phyloP scores from a whole-genome alignment of 2,329 filamentous ascomycete genomes.

The Apiospora phragmitis region DNA sequence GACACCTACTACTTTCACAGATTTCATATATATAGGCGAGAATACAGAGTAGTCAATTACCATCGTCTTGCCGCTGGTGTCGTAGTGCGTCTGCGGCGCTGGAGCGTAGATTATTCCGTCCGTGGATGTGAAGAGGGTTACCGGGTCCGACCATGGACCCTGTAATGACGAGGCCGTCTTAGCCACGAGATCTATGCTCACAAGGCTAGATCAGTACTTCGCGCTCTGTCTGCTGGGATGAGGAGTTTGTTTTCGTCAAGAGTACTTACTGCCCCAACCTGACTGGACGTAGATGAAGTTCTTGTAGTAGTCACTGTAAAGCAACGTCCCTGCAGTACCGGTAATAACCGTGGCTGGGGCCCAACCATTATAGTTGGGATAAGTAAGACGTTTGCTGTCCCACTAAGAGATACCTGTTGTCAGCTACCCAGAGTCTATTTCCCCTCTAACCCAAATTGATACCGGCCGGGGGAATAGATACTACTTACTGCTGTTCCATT shows the following conservation, averaged over 20 bases:
- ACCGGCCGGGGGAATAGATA: background rate
- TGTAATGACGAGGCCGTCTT: background rate
- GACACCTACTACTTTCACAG: background rate
- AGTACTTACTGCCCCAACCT: background rate
- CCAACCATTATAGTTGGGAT: constrained; percentile 1
- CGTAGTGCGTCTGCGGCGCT: background rate
- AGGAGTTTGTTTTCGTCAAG: too few relatives aligned
- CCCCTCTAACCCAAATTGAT: too few relatives aligned
- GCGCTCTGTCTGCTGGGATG: too few relatives aligned
- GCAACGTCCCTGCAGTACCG: background rate
- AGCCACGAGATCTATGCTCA: background rate
- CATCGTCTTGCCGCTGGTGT: background rate
- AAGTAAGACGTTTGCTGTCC: background rate
- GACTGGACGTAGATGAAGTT: constrained; percentile 1
- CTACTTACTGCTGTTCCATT: background rate
- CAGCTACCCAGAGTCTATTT: background rate
- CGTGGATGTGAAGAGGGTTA: background rate
- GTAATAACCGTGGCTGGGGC: background rate
- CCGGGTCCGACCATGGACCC: constrained; percentile 1
- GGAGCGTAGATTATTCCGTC: constrained; percentile 5
- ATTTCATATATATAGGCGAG: background rate
- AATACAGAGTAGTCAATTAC: constrained; percentile 1
- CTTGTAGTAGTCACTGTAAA: background rate
- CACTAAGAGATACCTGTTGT: background rate
- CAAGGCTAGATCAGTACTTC: background rate